Percentiles rank a stretch among this genome's conserved stretches.
phyloP scores from a whole-genome alignment of 2,329 filamentous ascomycete genomes.

The Talaromyces sp. region DNA sequence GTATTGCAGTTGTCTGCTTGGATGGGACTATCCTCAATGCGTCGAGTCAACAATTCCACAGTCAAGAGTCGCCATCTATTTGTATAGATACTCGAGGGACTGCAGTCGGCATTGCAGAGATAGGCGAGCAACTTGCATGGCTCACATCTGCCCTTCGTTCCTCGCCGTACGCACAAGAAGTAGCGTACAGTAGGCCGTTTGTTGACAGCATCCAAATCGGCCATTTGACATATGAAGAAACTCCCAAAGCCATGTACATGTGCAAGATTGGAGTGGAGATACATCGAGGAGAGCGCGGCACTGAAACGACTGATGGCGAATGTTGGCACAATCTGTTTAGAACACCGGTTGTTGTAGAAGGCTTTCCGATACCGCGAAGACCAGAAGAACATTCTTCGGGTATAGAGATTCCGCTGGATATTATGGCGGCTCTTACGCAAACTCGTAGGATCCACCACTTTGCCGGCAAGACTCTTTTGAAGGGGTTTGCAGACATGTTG shows the following conservation, averaged over 20 bases:
- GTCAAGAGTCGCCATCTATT: neutral
- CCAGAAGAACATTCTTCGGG: constrained; percentile 14
- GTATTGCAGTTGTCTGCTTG: neutral
- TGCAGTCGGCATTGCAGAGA: constrained; percentile 21
- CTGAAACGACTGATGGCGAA: constrained; percentile 12
- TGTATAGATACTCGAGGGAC: constrained; percentile 4
- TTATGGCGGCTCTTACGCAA: constrained; percentile 4
- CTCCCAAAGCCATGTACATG: neutral
- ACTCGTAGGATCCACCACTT: constrained; percentile 19
- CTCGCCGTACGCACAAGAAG: constrained; percentile 14
- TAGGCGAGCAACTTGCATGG: constrained; percentile 33
- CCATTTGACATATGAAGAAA: neutral
- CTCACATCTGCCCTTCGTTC: constrained; percentile 25
- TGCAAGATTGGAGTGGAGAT: neutral
- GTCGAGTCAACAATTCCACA: neutral
- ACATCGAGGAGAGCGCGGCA: neutral
- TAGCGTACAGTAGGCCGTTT: constrained; percentile 14
- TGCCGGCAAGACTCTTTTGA: constrained; percentile 22
- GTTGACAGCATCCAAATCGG: neutral
- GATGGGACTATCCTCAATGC: neutral
- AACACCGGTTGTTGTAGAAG: constrained; percentile 23
- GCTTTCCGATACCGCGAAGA: constrained; percentile 23
- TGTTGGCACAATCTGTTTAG: constrained; percentile 28
- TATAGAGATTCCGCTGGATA: constrained; percentile 22
- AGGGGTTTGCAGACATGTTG: constrained; percentile 32